Percentiles rank a stretch among this genome's conserved stretches.
Conservation (phyloP, 1,284 basidiomycete species). For the Ceratobasidium sp. region DNA sequence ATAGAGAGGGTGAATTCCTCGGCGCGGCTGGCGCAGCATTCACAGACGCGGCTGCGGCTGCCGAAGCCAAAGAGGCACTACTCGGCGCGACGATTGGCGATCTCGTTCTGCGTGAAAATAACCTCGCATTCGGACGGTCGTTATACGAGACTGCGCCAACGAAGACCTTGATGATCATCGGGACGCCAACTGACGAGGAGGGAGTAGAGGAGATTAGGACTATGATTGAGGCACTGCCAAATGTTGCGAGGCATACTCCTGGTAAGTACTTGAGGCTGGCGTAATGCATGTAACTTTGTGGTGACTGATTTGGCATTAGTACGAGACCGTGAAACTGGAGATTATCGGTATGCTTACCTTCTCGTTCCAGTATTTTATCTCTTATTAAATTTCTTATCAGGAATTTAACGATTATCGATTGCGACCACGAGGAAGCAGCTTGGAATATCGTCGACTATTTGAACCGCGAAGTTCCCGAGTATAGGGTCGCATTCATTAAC, state of each 20-base stretch:
- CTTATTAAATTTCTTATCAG: neutral
- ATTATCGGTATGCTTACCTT: conserved; percentile 13
- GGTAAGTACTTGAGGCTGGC: conserved; percentile 10
- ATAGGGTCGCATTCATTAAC: conserved; percentile 15
- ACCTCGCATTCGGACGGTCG: conserved; percentile 22
- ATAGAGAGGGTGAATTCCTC: conserved; percentile 4
- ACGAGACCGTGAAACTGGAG: neutral
- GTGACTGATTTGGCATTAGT: neutral
- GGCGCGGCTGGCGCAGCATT: conserved; percentile 2
- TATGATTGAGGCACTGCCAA: neutral
- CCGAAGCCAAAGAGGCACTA: conserved; percentile 1
- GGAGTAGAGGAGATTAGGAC: neutral
- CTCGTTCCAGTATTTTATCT: neutral
- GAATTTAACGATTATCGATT: conserved; percentile 7
- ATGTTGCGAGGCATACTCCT: conserved; percentile 8
- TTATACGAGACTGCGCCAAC: conserved; percentile 31
- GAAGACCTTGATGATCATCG: conserved; percentile 26
- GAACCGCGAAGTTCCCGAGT: conserved; percentile 7
- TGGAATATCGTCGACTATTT: conserved; percentile 33
- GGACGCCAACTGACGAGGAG: neutral
- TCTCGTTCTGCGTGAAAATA: conserved; percentile 12
- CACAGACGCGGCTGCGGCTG: conserved; percentile 5
- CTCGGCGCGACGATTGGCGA: conserved; percentile 6
- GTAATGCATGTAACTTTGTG: neutral
- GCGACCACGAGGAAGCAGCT: neutral